Evolutionary conservation across 805 yeast species (phyloP), one percentile per base, ranked within the genome.

Genomic region (Candida ortonii): DNA sequence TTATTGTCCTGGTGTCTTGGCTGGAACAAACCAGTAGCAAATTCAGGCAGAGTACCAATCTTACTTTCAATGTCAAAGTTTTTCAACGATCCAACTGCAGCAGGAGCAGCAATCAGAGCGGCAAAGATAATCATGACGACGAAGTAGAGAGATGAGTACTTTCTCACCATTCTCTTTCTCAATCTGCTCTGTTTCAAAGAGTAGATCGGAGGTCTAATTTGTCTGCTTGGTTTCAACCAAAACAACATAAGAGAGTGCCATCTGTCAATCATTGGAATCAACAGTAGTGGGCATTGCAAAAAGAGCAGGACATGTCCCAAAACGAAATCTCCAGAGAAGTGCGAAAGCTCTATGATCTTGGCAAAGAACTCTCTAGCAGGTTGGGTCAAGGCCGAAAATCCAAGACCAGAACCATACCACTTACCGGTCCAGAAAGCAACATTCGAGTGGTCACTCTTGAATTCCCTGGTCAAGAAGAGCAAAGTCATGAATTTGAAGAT

Each of bases 371-470:
- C 99, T 73, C 99, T 86, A 34, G 84, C 59, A 44, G 98, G 98
- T 70, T 90, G 97, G 21, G 97, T 81, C 73, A 84, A 76, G 14
- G 97, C 96, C 75, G 82, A 78, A 78, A 81, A 79, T 41, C 97
- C 98, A 64, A 90, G 67, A 57, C 95, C 93, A 41, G 85, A 72
- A 40, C 95, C 93, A 63, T 89, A 88, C 99, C 99, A 93, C 67
- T 88, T 89, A 74, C 99, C 99, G 39, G 96, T 85, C 99, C 99
- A 93, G 94, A 95, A 93, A 18, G 98, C 97, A 52, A 95, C 84
- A 70, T 93, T 93, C 22, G 97, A 72, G 58, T 81, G 86, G 66
- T 90, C 97, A 53, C 84, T 85, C 80, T 87, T 87, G 73, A 88
- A 88, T 69, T 93, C 99, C 71, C 98, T 80, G 34, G 97, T 86